Percentiles rank a stretch among this genome's conserved stretches.
phyloP scores from a whole-genome alignment of 257 asterid species.

The Ilex asprella region DNA sequence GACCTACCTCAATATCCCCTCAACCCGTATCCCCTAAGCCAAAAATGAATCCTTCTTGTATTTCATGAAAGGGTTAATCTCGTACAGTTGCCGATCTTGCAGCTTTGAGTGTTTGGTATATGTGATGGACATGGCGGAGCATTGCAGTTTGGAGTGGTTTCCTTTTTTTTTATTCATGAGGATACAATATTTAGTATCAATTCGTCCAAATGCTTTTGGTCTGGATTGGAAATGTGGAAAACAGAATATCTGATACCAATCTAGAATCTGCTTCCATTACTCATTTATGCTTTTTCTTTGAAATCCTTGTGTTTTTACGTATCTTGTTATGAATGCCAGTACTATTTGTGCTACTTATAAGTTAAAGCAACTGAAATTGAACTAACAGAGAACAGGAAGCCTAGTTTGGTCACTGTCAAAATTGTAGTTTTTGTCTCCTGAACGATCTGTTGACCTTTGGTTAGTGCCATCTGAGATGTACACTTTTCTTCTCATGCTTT shows the following conservation, averaged over 20 bases:
- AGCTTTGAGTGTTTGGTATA: slow-evolving; percentile 83
- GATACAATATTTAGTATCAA: too few relatives aligned
- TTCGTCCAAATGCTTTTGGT: too few relatives aligned
- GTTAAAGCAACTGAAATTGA: too few relatives aligned
- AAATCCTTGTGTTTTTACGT: not conserved
- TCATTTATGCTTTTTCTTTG: not conserved
- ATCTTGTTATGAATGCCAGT: not conserved
- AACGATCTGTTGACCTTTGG: not conserved
- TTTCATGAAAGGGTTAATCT: slow-evolving; percentile 12
- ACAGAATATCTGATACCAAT: too few relatives aligned
- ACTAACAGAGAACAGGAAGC: not conserved
- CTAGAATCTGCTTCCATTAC: not conserved
- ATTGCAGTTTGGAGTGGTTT: too few relatives aligned
- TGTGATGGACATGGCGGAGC: slow-evolving; percentile 97
- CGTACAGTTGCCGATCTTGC: slow-evolving; percentile 22
- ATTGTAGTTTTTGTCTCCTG: not conserved
- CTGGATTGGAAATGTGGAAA: too few relatives aligned
- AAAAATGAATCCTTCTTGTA: too few relatives aligned
- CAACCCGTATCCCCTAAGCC: not conserved
- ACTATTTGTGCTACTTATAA: not conserved
- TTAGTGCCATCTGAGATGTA: not conserved
- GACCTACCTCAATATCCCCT: not conserved
- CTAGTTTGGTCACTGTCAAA: slow-evolving; percentile 1
- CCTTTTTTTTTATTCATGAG: too few relatives aligned
- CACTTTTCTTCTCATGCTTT: not conserved